These are phyloP conservation scores for Citrullus amarus DNA, from an alignment of 306 rosid species.

Conservation along the genomic window DNA sequence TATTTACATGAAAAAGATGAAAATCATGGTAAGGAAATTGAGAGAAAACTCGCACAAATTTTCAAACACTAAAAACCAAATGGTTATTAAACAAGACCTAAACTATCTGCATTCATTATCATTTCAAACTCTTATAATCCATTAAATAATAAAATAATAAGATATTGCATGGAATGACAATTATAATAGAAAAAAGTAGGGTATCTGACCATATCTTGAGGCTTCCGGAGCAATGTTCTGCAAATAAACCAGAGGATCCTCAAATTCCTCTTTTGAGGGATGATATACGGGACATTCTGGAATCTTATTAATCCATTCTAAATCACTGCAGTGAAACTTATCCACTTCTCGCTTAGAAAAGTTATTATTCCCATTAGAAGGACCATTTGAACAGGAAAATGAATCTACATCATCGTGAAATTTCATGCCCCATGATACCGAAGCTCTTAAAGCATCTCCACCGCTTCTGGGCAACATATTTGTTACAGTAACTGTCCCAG, in stretches of 20 bases:
- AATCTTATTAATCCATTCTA: conserved; percentile 76
- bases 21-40: too few species aligned
- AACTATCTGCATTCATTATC: background rate
- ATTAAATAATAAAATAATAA: background rate
- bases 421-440: conserved; percentile 56
- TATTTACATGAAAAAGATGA: too few species aligned
- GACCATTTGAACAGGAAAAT: conserved; percentile 12
- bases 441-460: conserved; percentile 78
- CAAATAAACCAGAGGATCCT: conserved; percentile 81
- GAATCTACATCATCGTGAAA: conserved; percentile 39
- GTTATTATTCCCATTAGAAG: conserved; percentile 18
- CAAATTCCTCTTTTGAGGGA: conserved; percentile 87
- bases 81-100: background rate
- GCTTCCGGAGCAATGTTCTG: conserved; percentile 97
- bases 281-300: conserved; percentile 81
- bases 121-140: background rate
- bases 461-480: conserved; percentile 75
- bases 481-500: conserved; percentile 28
- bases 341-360: conserved; percentile 70
- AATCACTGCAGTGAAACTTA: conserved; percentile 69
- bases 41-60: too few species aligned
- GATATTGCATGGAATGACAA: background rate
- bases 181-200: background rate
- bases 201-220: conserved; percentile 65
- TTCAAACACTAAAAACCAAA: too few species aligned